Conservation (phyloP, 352 stramenopile genomes). For the Pseudoperonospora humuli region DNA sequence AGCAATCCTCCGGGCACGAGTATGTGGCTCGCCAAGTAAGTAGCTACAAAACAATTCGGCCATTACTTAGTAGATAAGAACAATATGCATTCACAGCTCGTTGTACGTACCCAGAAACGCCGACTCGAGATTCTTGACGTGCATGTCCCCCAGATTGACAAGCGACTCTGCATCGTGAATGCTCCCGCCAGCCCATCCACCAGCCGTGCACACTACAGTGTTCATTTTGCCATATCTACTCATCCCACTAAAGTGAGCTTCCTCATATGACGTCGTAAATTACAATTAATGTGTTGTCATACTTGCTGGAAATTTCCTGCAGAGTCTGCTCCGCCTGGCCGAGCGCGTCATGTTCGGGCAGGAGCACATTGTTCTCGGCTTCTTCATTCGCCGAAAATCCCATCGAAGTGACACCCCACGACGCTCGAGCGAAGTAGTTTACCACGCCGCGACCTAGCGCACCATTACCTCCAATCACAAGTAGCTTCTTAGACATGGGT, state of each 20-base stretch:
- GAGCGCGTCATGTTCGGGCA: slow-evolving; percentile 44
- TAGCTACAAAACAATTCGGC: slow-evolving; percentile 28
- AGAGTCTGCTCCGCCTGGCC: slow-evolving; percentile 44
- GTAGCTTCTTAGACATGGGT: slow-evolving; percentile 49
- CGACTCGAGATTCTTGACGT: slow-evolving; percentile 75
- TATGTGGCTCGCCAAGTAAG: slow-evolving; percentile 69
- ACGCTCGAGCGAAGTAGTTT: slow-evolving; percentile 44
- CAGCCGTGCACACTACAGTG: slow-evolving; percentile 71
- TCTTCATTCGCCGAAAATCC: slow-evolving; percentile 63
- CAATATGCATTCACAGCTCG: not conserved
- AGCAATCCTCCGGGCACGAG: slow-evolving; percentile 61
- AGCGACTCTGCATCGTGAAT: slow-evolving; percentile 60
- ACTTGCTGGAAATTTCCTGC: slow-evolving; percentile 38
- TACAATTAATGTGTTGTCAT: not conserved
- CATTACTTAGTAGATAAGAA: not conserved
- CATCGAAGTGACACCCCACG: slow-evolving; percentile 64
- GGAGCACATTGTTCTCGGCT: slow-evolving; percentile 33
- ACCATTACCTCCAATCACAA: slow-evolving; percentile 69
- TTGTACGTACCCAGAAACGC: slow-evolving; percentile 46
- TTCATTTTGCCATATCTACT: slow-evolving; percentile 50
- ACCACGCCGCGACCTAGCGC: slow-evolving; percentile 67
- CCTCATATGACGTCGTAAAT: not conserved
- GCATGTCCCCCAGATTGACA: slow-evolving; percentile 60
- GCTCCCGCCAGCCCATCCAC: slow-evolving; percentile 71
- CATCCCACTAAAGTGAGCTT: not conserved